Evolutionary conservation across 1,284 basidiomycete species (phyloP).

Genomic region (Sporisorium iseilematis-ciliati): DNA sequence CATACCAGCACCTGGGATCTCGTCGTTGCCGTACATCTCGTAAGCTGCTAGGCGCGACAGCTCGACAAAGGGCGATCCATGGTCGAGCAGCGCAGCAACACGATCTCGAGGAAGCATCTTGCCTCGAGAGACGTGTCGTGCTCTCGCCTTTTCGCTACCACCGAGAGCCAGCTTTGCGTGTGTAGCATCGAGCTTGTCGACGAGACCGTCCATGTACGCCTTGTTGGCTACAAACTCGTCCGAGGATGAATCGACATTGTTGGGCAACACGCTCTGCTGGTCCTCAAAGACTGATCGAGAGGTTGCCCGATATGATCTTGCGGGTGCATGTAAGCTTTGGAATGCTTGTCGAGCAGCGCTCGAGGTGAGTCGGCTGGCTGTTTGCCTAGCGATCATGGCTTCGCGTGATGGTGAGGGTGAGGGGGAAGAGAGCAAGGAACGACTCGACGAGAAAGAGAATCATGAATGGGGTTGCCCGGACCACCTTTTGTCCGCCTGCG

Average conservation of each 20-base stretch:
- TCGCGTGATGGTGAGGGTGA: neutral
- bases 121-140: constrained; percentile 81
- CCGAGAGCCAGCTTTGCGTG: constrained; percentile 68
- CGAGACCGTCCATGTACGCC: constrained; percentile 55
- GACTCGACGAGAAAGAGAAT: too few species aligned
- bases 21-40: constrained; percentile 83
- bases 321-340: neutral
- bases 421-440: neutral
- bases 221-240: constrained; percentile 58
- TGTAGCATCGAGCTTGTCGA: constrained; percentile 51
- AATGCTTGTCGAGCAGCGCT: constrained; percentile 17
- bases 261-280: constrained; percentile 54
- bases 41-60: constrained; percentile 87
- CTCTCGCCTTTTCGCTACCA: constrained; percentile 76
- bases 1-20: constrained; percentile 87
- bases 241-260: constrained; percentile 53
- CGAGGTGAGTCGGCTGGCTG: constrained; percentile 4
- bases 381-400: constrained; percentile 24
- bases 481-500: neutral
- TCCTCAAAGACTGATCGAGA: constrained; percentile 42
- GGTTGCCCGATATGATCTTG: constrained; percentile 28
- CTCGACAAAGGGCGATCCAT: constrained; percentile 89
- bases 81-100: constrained; percentile 82
- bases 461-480: neutral
- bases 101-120: constrained; percentile 85